Evolutionary conservation across 139 green algal genomes (phyloP).

Genomic region (Chlorella sorokiniana): DNA sequence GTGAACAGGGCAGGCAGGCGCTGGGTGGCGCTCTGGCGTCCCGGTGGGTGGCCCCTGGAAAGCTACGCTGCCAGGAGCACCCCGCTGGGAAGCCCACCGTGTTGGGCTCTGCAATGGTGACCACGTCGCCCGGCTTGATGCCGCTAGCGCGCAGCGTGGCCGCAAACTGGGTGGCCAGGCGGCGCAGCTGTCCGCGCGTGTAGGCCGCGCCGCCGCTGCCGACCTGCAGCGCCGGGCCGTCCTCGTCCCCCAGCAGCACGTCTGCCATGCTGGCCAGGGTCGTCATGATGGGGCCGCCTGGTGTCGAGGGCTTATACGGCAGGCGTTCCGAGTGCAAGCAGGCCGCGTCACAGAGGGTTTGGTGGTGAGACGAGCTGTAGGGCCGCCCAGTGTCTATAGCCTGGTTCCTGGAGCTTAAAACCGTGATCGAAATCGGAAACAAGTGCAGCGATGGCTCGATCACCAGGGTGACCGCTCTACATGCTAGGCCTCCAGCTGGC

Average conservation of each 20-base stretch:
- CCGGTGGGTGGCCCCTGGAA: neutral
- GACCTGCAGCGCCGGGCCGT: conserved; percentile 31
- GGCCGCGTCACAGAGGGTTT: neutral
- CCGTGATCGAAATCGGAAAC: too few species aligned
- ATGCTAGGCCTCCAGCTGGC: too few species aligned
- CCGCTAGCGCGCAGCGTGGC: conserved; percentile 39
- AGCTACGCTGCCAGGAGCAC: neutral
- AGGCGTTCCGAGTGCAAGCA: neutral
- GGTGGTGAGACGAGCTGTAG: too few species aligned
- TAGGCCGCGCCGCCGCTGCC: conserved; percentile 34
- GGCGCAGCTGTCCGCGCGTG: conserved; percentile 34
- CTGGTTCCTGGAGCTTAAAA: too few species aligned
- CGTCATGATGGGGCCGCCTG: neutral
- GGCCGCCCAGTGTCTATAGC: too few species aligned
- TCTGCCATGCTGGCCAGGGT: neutral
- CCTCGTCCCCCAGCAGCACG: neutral
- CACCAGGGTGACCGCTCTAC: too few species aligned
- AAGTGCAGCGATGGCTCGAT: too few species aligned
- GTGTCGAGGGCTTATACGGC: too few species aligned
- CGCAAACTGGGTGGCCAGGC: conserved; percentile 35
- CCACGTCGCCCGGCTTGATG: conserved; percentile 61
- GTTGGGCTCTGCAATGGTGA: conserved; percentile 70
- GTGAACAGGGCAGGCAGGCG: neutral
- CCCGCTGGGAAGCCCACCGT: conserved; percentile 45
- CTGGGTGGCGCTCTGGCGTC: neutral